Conservation (phyloP, 148 eudicot species). For the Pharnaceum exiguum region DNA sequence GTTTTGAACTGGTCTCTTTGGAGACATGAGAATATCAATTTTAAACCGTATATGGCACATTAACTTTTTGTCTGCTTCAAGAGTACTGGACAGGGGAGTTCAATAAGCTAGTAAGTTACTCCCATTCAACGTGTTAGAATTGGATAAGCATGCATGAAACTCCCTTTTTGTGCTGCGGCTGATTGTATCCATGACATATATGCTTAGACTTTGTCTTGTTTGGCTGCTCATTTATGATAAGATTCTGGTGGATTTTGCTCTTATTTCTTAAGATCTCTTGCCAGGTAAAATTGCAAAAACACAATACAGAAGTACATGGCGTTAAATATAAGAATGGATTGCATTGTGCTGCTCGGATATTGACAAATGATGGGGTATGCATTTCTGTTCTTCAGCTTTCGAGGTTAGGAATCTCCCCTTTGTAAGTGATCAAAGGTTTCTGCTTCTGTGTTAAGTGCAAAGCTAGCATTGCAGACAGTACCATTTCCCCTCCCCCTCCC, state of each 20-base stretch:
- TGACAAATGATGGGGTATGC: constrained; percentile 93
- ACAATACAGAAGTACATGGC: constrained; percentile 73
- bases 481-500: background rate
- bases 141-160: background rate
- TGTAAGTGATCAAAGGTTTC: background rate
- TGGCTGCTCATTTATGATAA: background rate
- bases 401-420: constrained; percentile 24
- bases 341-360: constrained; percentile 77
- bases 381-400: constrained; percentile 33
- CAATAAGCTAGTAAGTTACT: too few relatives aligned
- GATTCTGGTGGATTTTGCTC: background rate
- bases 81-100: too few relatives aligned
- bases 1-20: too few relatives aligned
- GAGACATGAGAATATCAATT: too few relatives aligned
- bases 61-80: too few relatives aligned
- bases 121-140: too few relatives aligned
- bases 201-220: background rate
- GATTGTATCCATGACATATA: background rate
- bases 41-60: too few relatives aligned
- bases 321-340: constrained; percentile 69
- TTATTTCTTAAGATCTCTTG: constrained; percentile 5
- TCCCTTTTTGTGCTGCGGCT: background rate
- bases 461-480: background rate
- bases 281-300: constrained; percentile 90
- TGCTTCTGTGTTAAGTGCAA: background rate